Conservation (phyloP, 352 stramenopile species). For the Globisporangium perplexum region DNA sequence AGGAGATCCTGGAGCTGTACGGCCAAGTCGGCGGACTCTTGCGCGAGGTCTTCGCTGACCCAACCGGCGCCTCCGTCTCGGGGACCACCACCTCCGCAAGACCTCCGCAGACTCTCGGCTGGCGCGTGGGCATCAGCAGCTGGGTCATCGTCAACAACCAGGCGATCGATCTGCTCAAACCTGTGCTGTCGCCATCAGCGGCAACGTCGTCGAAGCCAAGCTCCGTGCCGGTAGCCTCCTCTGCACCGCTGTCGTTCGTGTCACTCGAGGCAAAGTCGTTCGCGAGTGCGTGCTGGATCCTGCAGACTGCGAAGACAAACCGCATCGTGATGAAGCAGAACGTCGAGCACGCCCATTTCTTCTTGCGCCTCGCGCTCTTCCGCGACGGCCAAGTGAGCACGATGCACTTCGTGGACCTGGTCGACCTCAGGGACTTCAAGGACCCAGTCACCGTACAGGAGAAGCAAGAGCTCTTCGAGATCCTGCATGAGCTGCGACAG, state of each 20-base stretch:
- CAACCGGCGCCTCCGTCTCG: not conserved
- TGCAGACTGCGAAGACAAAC: constrained; percentile 70
- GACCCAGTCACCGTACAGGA: constrained; percentile 36
- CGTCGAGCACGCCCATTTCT: constrained; percentile 59
- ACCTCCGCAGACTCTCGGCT: constrained; percentile 12
- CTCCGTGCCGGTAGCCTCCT: not conserved
- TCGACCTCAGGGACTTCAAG: constrained; percentile 58
- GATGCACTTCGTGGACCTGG: constrained; percentile 55
- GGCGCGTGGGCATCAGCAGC: constrained; percentile 55
- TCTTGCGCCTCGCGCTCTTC: constrained; percentile 63
- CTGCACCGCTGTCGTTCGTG: constrained; percentile 32
- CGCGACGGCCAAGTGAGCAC: constrained; percentile 54
- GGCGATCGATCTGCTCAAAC: constrained; percentile 46
- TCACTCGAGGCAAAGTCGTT: constrained; percentile 46
- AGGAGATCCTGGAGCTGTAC: constrained; percentile 46
- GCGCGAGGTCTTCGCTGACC: constrained; percentile 32
- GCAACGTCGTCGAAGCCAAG: not conserved
- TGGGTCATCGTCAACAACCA: constrained; percentile 72
- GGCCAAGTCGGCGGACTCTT: constrained; percentile 52
- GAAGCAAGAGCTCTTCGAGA: constrained; percentile 56
- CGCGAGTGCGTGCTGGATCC: constrained; percentile 34
- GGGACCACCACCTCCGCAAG: not conserved
- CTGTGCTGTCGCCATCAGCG: not conserved
- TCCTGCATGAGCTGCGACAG: constrained; percentile 41
- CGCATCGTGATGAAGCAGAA: constrained; percentile 67